Evolutionary conservation across 1,139 yeast genomes (phyloP), one percentile per base, ranked within the genome.

Genomic region (Groenewaldozyma auringiensis): DNA sequence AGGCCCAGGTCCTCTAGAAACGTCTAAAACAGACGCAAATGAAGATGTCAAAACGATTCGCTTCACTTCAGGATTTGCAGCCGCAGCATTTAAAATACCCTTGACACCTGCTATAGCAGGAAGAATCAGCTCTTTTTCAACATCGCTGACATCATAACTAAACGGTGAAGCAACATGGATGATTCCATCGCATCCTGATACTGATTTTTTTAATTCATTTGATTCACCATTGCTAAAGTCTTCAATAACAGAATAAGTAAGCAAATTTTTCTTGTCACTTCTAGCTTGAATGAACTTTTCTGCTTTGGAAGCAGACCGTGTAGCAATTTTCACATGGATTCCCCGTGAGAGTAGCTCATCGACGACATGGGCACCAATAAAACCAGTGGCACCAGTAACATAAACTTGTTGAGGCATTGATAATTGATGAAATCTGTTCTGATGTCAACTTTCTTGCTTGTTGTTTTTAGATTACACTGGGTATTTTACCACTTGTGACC

Each of bases 311-410:
- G 65, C 66, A 2, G 77, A 65, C 58, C 85, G 68, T 8, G 75
- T 83, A 2, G 81, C 70, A 4, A 82, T 84, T 21, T 78, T 64
- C 8, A 81, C 83, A 1, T 59, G 57, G 58, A 72, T 76, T 17
- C 72, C 74, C 45, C 58, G 55, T 42, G 54, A 47, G 22, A 64
- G 49, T 29, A 64, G 54, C 18, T 52, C 57, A 32, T 62, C 50
- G 32, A 68, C 66, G 16, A 74, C 65, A 52, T 75, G 77, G 43
- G 73, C 71, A 22, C 79, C 81, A 48, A 78, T 72, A 55, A 72
- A 78, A 8, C 83, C 83, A n/a, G 78, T 68, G n/a, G 79, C 80
- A 3, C 83, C 83, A 3, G 82, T 72, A 27, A 78, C 69, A 31
- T 76, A 67, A 33, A 74, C 74, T 20, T 33, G 4, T 4, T 33